phyloP scores from a whole-genome alignment of 1,284 basidiomycete species.

The Cystobasidium pallidum region DNA sequence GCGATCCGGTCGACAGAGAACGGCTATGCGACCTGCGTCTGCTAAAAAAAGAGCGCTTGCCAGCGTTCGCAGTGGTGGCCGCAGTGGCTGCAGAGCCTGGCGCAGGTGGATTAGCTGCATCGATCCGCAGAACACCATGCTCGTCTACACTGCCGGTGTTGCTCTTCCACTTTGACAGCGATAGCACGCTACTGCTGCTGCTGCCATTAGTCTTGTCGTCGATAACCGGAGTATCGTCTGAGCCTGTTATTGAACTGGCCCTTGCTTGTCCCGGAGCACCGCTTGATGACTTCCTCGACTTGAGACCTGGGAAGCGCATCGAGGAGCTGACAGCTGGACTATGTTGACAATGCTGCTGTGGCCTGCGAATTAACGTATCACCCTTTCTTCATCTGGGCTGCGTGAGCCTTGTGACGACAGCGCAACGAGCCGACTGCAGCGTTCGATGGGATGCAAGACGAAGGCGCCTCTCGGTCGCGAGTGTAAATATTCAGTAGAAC shows the following conservation, averaged over 20 bases:
- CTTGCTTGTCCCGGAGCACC: not conserved
- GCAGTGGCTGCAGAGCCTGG: not conserved
- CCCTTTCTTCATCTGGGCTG: no score
- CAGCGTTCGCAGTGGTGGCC: not conserved
- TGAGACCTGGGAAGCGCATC: slow-evolving; percentile 34
- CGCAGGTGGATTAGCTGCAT: slow-evolving; percentile 4
- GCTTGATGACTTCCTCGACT: slow-evolving; percentile 29
- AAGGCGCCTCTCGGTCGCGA: no score
- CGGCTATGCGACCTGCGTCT: slow-evolving; percentile 20
- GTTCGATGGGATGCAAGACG: no score
- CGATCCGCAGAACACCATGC: not conserved
- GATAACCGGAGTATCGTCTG: not conserved
- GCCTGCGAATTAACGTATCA: no score
- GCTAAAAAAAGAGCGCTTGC: slow-evolving; percentile 22
- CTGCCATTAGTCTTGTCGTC: not conserved
- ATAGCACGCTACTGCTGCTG: not conserved
- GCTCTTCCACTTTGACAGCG: slow-evolving; percentile 27
- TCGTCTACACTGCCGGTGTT: slow-evolving; percentile 13
- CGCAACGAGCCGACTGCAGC: no score
- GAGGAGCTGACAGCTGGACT: not conserved
- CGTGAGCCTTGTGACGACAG: no score
- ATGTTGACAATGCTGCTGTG: not conserved
- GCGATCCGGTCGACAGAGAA: slow-evolving; percentile 7
- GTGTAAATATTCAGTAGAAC: no score
- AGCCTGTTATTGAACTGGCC: not conserved